Conservation (phyloP, 129 eudicot genomes). For the Kitagawia praeruptora region DNA sequence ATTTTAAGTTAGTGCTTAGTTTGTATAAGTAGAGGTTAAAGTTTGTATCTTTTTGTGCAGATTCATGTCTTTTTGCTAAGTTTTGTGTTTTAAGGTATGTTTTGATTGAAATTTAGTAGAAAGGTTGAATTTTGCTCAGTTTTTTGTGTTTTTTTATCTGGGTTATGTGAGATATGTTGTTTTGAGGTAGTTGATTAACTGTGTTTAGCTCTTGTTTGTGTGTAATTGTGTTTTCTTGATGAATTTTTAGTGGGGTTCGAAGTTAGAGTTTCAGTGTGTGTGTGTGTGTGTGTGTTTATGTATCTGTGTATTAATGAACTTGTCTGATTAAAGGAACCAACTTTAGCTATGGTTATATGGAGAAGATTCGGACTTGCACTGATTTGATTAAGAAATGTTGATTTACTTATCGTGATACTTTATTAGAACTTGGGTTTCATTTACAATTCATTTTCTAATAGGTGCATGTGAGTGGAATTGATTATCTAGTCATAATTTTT, state of each 20-base stretch:
- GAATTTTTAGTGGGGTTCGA: background rate
- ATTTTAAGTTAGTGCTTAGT: background rate
- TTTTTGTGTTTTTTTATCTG: background rate
- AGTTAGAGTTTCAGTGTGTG: background rate
- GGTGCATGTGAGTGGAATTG: background rate
- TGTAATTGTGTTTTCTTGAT: background rate
- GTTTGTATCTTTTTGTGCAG: conserved; percentile 11
- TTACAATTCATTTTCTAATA: background rate
- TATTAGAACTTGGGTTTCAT: background rate
- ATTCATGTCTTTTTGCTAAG: conserved; percentile 15
- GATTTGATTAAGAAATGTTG: background rate
- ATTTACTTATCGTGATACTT: background rate
- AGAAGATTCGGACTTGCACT: background rate
- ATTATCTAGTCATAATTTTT: background rate
- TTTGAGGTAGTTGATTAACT: background rate
- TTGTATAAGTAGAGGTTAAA: background rate
- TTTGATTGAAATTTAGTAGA: background rate
- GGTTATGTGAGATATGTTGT: background rate
- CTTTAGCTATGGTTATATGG: background rate
- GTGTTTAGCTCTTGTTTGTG: background rate
- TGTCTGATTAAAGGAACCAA: conserved; percentile 5
- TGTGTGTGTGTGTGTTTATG: background rate
- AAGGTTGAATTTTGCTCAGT: background rate
- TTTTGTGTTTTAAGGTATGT: conserved; percentile 1
- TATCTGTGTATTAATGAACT: background rate